Evolutionary conservation across 2,329 filamentous ascomycete genomes (phyloP), one percentile per base, ranked within the genome.

Genomic region (Hypoxylon sp.): DNA sequence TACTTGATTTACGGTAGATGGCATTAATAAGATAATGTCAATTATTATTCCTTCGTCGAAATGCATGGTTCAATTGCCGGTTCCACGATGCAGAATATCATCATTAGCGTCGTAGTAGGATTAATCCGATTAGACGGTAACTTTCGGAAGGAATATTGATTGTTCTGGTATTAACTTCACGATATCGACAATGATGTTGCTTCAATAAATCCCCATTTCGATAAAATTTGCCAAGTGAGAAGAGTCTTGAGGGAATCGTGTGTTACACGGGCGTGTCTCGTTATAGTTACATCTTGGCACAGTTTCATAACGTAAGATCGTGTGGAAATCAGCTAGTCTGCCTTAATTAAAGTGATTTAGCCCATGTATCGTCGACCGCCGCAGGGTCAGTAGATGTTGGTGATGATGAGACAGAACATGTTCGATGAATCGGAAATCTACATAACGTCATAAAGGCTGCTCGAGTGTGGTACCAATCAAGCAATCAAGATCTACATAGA

Each of bases 321-420:
- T 53, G 67, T 59, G 52, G 32, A 36, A 55, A 60, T 32, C 49
- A 56, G 32, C 60, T 58, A 66, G 48, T 63, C 59, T 48, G 34
- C 46, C 53, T 46, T 57, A 17, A 38, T 52, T 62, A 34, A 55
- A 55, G 45, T 32, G 25, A 56, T 60, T 57, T 25, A 30, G 25
- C 46, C 38, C 43, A 45, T 25, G 63, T 63, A 63, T 67, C 67
- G 63, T 38, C 60, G 55, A 61, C 67, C 63, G 67, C 63, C 30
- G 28, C 57, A 36, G n/a, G 41, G 60, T 34, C 14, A 30, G 28
- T 41, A 56, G 45, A 52, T 57, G 19, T 53, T 21, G 28, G 34
- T 52, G 48, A 48, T 19, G 43, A 56, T 65, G 62, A 59, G 48
- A 62, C 65, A 41, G 30, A 34, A 7, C 43, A 53, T 63, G 51